Evolutionary conservation across 1,284 basidiomycete genomes (phyloP).

Genomic region (Tilletia walkeri): DNA sequence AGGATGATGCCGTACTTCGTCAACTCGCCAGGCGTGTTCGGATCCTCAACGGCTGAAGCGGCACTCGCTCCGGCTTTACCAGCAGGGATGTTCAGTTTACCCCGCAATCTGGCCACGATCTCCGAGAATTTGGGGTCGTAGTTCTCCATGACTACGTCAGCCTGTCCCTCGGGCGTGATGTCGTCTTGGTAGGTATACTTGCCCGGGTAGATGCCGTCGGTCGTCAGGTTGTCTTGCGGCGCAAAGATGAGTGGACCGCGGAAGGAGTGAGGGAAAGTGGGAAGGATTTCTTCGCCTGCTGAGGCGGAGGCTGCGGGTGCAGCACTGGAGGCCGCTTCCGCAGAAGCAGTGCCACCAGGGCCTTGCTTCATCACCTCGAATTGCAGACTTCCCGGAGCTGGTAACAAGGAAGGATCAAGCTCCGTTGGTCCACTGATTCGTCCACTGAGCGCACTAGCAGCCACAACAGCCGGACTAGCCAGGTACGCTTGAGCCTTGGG

Average conservation of each 20-base stretch:
- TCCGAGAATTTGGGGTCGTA: constrained; percentile 86
- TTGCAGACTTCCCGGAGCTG: constrained; percentile 59
- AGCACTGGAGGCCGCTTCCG: constrained; percentile 36
- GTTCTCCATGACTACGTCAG: constrained; percentile 94
- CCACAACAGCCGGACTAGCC: constrained; percentile 92
- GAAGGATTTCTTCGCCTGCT: constrained; percentile 35
- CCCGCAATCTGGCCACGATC: constrained; percentile 67
- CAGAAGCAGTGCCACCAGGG: constrained; percentile 18
- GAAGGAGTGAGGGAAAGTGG: constrained; percentile 73
- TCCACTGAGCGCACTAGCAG: constrained; percentile 88
- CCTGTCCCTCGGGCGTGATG: constrained; percentile 89
- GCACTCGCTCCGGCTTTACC: constrained; percentile 29
- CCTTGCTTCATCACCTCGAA: constrained; percentile 56
- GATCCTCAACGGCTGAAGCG: neutral
- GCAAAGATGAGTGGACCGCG: constrained; percentile 81
- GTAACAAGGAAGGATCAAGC: constrained; percentile 64
- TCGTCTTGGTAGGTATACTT: constrained; percentile 99
- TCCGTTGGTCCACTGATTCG: constrained; percentile 78
- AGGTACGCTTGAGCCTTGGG: constrained; percentile 94
- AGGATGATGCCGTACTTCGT: constrained; percentile 70
- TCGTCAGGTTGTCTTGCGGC: constrained; percentile 96
- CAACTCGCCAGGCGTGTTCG: neutral
- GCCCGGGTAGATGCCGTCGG: constrained; percentile 97
- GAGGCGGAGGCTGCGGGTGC: constrained; percentile 26
- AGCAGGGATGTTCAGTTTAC: constrained; percentile 21